These are phyloP conservation scores for Plasmodium knowlesi DNA, from an alignment of 169 alveolate genomes.

Conservation along the genomic window DNA sequence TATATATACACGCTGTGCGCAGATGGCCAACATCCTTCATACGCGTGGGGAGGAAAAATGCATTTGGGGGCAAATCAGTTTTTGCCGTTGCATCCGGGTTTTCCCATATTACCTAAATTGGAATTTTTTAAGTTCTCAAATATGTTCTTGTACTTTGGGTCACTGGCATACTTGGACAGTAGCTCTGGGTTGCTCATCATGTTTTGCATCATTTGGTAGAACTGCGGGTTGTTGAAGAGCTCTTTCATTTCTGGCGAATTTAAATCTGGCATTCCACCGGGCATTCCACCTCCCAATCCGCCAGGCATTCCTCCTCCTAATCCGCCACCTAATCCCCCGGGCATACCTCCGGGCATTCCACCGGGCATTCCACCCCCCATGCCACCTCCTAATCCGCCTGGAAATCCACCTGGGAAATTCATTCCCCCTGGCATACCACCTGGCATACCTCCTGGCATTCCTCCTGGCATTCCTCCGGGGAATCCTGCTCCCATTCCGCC, in stretches of 20 bases:
- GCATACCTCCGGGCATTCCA: neutral
- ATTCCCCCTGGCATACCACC: conserved; percentile 77
- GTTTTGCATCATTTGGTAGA: conserved; percentile 82
- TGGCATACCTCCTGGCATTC: conserved; percentile 74
- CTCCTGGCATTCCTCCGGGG: conserved; percentile 80
- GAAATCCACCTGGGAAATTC: conserved; percentile 77
- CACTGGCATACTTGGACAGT: conserved; percentile 78
- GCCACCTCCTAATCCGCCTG: conserved; percentile 81
- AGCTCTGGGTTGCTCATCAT: conserved; percentile 82
- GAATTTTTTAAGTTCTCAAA: conserved; percentile 70
- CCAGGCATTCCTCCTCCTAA: conserved; percentile 49
- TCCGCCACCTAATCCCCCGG: conserved; percentile 70
- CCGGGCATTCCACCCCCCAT: conserved; percentile 62
- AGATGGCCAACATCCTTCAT: neutral
- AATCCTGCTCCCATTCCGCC: conserved; percentile 80
- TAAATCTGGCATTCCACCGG: conserved; percentile 82
- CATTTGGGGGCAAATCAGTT: neutral
- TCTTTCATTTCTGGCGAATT: conserved; percentile 75
- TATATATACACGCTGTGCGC: neutral
- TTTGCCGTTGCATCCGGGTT: conserved; percentile 13
- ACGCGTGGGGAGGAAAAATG: neutral
- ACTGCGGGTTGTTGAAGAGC: conserved; percentile 58
- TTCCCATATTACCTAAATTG: conserved; percentile 62
- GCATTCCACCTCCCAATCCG: conserved; percentile 81
- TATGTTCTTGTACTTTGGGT: conserved; percentile 79